A percentile compares a stretch with the other conserved stretches of the same genome.
Conservation (phyloP, 179 eudicot genomes). For the Beta macrorhiza region DNA sequence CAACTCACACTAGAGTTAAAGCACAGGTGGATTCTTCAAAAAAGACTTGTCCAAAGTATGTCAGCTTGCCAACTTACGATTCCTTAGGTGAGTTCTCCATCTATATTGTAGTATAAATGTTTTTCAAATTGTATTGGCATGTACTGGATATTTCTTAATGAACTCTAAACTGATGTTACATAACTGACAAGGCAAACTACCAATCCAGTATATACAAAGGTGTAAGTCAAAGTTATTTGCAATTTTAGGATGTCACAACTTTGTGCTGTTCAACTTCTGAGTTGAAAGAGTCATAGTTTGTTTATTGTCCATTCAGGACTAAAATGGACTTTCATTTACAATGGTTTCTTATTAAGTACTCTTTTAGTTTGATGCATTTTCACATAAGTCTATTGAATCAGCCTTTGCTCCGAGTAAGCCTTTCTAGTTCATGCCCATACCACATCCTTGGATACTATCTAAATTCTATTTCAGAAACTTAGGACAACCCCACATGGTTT, state of each 20-base stretch:
- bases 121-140: not conserved
- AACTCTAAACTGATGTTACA: not conserved
- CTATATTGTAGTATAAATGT: not conserved
- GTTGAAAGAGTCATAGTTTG: not conserved
- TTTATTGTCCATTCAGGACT: not conserved
- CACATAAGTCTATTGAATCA: not conserved
- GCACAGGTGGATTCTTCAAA: constrained; percentile 28
- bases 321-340: not conserved
- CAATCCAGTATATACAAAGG: not conserved
- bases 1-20: constrained; percentile 22
- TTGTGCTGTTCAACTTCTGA: not conserved
- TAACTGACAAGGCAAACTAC: not conserved
- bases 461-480: no score
- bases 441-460: no score
- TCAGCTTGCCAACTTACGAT: constrained; percentile 61
- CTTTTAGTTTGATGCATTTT: not conserved
- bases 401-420: not conserved
- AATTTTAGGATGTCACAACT: not conserved
- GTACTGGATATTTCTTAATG: not conserved
- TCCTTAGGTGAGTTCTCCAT: constrained; percentile 46
- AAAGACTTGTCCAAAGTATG: constrained; percentile 68
- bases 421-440: not conserved
- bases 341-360: not conserved
- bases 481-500: not conserved
- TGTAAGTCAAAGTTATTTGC: not conserved